These are phyloP conservation scores for Aegilops speltoides DNA, from an alignment of 176 grass and related monocot species.

Conservation along the genomic window DNA sequence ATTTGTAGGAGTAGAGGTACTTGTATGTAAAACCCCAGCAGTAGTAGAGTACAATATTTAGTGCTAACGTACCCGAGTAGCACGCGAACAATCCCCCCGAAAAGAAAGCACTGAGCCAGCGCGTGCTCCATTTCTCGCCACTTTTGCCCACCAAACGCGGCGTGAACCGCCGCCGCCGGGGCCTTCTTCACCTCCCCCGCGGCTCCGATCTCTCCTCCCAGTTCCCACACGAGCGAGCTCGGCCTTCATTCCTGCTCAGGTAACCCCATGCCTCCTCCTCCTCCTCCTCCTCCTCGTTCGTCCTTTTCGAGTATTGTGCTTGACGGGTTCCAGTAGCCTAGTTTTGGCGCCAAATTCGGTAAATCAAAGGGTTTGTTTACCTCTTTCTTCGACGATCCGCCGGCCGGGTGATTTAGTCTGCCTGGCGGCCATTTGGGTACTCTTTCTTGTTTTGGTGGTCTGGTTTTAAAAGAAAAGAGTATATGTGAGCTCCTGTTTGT, in stretches of 20 bases:
- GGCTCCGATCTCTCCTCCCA: background rate
- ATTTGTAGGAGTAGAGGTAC: background rate
- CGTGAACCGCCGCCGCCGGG: background rate
- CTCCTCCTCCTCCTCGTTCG: background rate
- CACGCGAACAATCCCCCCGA: background rate
- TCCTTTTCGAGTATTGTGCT: background rate
- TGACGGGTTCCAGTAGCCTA: background rate
- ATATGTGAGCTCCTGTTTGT: background rate
- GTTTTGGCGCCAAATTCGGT: background rate
- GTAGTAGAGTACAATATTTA: background rate
- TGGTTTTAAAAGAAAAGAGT: too few species aligned
- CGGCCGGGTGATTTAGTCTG: background rate
- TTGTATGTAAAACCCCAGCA: background rate
- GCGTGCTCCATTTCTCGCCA: background rate
- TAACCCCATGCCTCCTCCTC: background rate
- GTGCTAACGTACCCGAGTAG: background rate
- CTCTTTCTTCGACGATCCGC: background rate
- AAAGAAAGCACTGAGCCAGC: background rate
- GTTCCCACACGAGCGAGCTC: background rate
- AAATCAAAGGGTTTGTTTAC: background rate
- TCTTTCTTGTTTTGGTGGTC: background rate
- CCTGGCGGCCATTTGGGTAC: background rate
- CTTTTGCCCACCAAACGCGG: constrained; percentile 27
- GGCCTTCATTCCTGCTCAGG: background rate
- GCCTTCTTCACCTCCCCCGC: background rate